These are phyloP conservation scores for Adansonia gregorii DNA, from an alignment of 441 rosid genomes.

Conservation along the genomic window DNA sequence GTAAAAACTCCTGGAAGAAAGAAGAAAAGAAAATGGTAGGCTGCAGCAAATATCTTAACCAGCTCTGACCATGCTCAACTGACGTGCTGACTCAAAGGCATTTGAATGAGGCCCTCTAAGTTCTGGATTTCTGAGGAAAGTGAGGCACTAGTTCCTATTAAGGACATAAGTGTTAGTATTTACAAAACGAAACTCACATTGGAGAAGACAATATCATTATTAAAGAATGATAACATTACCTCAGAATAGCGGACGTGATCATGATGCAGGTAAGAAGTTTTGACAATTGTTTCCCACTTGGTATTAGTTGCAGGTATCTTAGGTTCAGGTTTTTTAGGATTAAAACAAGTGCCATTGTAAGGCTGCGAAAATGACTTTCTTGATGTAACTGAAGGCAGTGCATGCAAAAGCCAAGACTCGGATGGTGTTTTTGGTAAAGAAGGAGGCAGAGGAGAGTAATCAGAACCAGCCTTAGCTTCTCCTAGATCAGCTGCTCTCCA, in stretches of 20 bases:
- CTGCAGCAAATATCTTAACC: slow-evolving; percentile 19
- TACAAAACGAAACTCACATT: neutral
- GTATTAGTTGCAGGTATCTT: no score
- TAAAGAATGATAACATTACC: slow-evolving; percentile 33
- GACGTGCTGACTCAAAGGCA: slow-evolving; percentile 19
- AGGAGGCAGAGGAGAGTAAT: no score
- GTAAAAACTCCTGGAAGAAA: slow-evolving; percentile 18
- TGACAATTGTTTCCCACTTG: no score
- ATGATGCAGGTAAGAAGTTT: no score
- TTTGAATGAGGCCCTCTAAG: slow-evolving; percentile 27
- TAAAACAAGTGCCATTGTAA: no score
- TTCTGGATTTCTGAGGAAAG: slow-evolving; percentile 48
- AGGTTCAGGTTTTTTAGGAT: no score
- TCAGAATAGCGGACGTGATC: no score
- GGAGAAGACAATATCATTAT: neutral
- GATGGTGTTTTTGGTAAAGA: no score
- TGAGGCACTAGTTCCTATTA: slow-evolving; percentile 66
- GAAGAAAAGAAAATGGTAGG: neutral
- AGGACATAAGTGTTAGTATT: slow-evolving; percentile 9
- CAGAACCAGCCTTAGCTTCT: no score
- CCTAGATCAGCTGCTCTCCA: slow-evolving; percentile 34
- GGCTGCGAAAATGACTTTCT: no score
- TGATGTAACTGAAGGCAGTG: no score
- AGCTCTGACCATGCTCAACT: slow-evolving; percentile 17
- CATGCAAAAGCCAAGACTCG: no score